phyloP scores from a whole-genome alignment of 163 green algal genomes.

The Botryococcus braunii region DNA sequence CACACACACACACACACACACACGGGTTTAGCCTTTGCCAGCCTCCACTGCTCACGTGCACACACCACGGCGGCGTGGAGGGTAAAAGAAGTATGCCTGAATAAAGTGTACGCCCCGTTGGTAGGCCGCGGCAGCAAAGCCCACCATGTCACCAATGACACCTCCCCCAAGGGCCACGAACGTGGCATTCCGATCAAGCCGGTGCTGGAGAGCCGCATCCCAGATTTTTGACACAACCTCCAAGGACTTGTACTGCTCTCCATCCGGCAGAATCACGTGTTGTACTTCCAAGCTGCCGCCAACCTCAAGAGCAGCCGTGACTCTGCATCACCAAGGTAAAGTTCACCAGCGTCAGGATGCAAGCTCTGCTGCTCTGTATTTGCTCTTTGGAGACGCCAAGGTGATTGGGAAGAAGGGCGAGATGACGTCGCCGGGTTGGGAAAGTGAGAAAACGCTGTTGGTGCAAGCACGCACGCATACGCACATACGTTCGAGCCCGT shows the following conservation, averaged over 20 bases:
- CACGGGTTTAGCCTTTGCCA: not conserved
- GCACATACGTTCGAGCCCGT: not conserved
- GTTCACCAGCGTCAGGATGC: not conserved
- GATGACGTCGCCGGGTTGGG: too few species aligned
- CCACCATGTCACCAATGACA: conserved; percentile 97
- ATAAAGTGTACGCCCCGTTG: conserved; percentile 94
- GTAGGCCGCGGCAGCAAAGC: conserved; percentile 92
- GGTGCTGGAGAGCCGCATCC: conserved; percentile 77
- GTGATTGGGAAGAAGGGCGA: too few species aligned
- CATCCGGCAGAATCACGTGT: conserved; percentile 83
- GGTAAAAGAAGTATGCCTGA: conserved; percentile 40
- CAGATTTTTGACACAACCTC: conserved; percentile 72
- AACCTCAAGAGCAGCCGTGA: conserved; percentile 11
- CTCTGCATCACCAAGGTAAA: not conserved
- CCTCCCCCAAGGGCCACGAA: conserved; percentile 94
- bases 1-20: not conserved
- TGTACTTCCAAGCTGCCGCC: conserved; percentile 51
- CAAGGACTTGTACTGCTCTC: conserved; percentile 91
- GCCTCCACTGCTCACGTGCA: not conserved
- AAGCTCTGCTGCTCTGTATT: not conserved
- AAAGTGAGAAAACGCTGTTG: too few species aligned
- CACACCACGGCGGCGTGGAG: not conserved
- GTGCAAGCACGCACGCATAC: not conserved
- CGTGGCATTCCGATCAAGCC: conserved; percentile 56
- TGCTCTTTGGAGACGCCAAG: too few species aligned